Base-by-base conservation (phyloP, 2,329 filamentous ascomycete genomes). In the Scortechinia acanthostroma region DNA sequence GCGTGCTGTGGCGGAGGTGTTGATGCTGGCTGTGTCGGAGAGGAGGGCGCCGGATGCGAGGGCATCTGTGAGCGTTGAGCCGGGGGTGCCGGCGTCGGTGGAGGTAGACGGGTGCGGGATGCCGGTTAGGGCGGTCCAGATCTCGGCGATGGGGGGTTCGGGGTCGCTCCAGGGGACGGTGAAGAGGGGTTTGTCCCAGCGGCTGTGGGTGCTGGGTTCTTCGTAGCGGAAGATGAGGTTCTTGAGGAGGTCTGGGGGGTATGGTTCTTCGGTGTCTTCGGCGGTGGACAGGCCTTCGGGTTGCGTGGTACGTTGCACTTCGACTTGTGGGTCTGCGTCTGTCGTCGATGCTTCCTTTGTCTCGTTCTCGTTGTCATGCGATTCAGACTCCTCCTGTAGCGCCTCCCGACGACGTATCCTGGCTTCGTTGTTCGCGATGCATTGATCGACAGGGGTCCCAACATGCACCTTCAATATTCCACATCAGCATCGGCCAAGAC, bases 201-300 rank as follows among this genome's bases (percentile, higher is more conserved):
- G 69, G 42, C 69, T 77, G 69, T 81, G 77, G 28, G 75, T 77
- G 54, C 77, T 80, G n/a, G 79, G 79, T 61, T 83, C 80, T 62
- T 84, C 80, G 56, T 82, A 83, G 47, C 80, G 70, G 60, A 80
- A 83, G 52, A 81, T 71, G 37, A 84, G 71, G 53, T 83, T 83
- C 50, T 78, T 70, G 52, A 83, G 77, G 45, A 80, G 70, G 15
- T 76, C 73, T 3, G 72, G 57, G 0, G 69, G 67, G 52, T 83
- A 82, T 2, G 52, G 55, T 52, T 19, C 59, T 52, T 43, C 56
- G 48, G 46, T 57, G 52, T 22, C 59, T 53, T 44, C 64, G 52
- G 23, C 63, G 53, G 6, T 44, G 49, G 37, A 6, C 43, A 30
- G 10, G 10, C n/a, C 25, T 30, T n/a, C n/a, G n/a, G n/a, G n/a